These are phyloP conservation scores for Suillus luteus DNA, from an alignment of 768 basidiomycete genomes.

Conservation along the genomic window DNA sequence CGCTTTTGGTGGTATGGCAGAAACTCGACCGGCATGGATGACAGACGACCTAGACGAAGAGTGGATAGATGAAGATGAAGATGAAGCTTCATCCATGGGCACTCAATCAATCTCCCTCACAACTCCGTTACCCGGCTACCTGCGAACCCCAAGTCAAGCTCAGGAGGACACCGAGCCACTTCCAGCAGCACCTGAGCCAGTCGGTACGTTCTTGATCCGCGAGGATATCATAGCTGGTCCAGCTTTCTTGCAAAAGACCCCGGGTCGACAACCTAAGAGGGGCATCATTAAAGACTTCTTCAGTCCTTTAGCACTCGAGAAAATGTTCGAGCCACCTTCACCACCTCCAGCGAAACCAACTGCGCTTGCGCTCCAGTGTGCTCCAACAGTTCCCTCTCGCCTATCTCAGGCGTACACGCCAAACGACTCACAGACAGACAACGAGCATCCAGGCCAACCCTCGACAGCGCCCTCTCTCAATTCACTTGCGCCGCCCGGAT, in stretches of 20 bases:
- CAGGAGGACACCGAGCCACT: slow-evolving; percentile 32
- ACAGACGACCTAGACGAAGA: slow-evolving; percentile 91
- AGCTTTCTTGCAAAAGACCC: slow-evolving; percentile 66
- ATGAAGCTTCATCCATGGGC: slow-evolving; percentile 37
- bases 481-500: slow-evolving; percentile 12
- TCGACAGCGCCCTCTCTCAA: slow-evolving; percentile 15
- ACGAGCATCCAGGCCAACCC: slow-evolving; percentile 19
- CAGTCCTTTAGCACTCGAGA: slow-evolving; percentile 82
- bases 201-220: slow-evolving; percentile 76
- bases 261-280: slow-evolving; percentile 56
- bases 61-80: slow-evolving; percentile 78
- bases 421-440: slow-evolving; percentile 30
- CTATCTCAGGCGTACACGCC: slow-evolving; percentile 40
- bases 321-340: slow-evolving; percentile 93
- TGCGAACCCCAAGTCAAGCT: slow-evolving; percentile 46
- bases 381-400: slow-evolving; percentile 37
- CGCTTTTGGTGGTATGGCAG: slow-evolving; percentile 11
- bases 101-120: slow-evolving; percentile 64
- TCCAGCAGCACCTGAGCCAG: slow-evolving; percentile 36
- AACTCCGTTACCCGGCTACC: slow-evolving; percentile 48
- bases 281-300: slow-evolving; percentile 80
- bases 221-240: slow-evolving; percentile 61
- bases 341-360: slow-evolving; percentile 49
- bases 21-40: slow-evolving; percentile 69
- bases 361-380: slow-evolving; percentile 27